Conservation (phyloP, 352 stramenopile species). For the Phytopythium cucurbitacearum region DNA sequence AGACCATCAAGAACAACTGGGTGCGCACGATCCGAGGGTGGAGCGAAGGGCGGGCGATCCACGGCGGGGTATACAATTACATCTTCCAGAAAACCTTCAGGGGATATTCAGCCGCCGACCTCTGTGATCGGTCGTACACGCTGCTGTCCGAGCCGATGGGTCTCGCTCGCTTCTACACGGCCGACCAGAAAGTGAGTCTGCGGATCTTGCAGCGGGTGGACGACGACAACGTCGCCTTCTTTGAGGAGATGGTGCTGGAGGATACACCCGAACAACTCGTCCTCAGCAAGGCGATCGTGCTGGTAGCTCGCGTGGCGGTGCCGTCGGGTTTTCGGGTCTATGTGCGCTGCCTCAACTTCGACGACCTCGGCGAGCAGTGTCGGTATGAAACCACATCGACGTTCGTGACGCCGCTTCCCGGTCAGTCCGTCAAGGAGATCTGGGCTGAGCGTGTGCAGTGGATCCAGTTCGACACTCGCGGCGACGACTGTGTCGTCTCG, state of each 20-base stretch:
- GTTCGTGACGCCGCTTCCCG: slow-evolving; percentile 1
- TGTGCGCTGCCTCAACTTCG: slow-evolving; percentile 25
- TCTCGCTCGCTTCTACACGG: slow-evolving; percentile 19
- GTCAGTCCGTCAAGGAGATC: slow-evolving; percentile 11
- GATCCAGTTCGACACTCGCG: slow-evolving; percentile 28
- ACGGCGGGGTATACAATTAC: slow-evolving; percentile 19
- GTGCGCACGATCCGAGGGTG: slow-evolving; percentile 20
- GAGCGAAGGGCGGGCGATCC: slow-evolving; percentile 17
- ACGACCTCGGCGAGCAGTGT: slow-evolving; percentile 26
- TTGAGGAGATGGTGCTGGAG: slow-evolving; percentile 21
- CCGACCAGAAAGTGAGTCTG: slow-evolving; percentile 17
- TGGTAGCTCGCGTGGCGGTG: slow-evolving; percentile 18
- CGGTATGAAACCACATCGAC: neutral
- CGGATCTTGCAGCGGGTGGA: slow-evolving; percentile 26
- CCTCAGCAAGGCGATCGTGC: slow-evolving; percentile 16
- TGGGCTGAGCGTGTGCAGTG: slow-evolving; percentile 26
- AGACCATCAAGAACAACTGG: slow-evolving; percentile 8
- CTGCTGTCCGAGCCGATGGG: slow-evolving; percentile 21
- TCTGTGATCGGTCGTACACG: neutral
- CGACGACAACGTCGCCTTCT: slow-evolving; percentile 27
- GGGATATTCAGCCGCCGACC: neutral
- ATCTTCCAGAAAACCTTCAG: slow-evolving; percentile 15
- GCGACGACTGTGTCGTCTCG: slow-evolving; percentile 25
- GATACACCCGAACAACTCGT: slow-evolving; percentile 18
- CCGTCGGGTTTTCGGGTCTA: slow-evolving; percentile 19